A percentile compares a stretch with the other conserved stretches of the same genome.
phyloP scores from a whole-genome alignment of 2,329 filamentous ascomycete species.

The Cercospora janseana region DNA sequence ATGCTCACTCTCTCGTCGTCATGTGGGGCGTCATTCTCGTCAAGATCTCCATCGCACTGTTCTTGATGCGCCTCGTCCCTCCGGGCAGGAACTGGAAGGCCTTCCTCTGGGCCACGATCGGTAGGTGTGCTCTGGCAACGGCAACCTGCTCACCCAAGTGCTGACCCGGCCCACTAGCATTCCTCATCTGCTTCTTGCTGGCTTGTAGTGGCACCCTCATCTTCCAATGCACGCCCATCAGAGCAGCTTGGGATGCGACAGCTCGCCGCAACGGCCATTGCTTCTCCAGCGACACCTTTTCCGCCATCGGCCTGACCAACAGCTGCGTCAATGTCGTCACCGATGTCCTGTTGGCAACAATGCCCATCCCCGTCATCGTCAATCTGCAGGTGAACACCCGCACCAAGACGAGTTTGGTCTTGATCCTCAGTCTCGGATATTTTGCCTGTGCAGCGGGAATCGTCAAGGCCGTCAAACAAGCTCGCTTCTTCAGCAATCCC shows the following conservation, averaged over 20 bases:
- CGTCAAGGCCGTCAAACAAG: slow-evolving; percentile 44
- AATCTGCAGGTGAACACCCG: slow-evolving; percentile 45
- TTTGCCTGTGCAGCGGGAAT: slow-evolving; percentile 47
- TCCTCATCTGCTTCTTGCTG: slow-evolving; percentile 46
- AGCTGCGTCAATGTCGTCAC: slow-evolving; percentile 44
- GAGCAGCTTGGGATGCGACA: slow-evolving; percentile 46
- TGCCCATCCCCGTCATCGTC: slow-evolving; percentile 47
- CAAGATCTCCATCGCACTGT: slow-evolving; percentile 51
- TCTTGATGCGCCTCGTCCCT: slow-evolving; percentile 47
- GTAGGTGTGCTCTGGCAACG: slow-evolving; percentile 34
- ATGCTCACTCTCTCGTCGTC: slow-evolving; percentile 49
- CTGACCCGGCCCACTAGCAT: slow-evolving; percentile 36
- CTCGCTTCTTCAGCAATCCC: slow-evolving; percentile 35
- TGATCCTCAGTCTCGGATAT: slow-evolving; percentile 42
- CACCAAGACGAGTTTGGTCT: slow-evolving; percentile 42
- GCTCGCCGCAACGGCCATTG: slow-evolving; percentile 44
- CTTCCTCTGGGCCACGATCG: slow-evolving; percentile 45
- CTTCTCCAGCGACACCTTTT: slow-evolving; percentile 43
- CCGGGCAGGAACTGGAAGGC: slow-evolving; percentile 42
- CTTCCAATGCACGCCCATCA: slow-evolving; percentile 49
- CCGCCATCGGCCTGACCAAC: slow-evolving; percentile 49
- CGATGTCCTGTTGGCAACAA: slow-evolving; percentile 43
- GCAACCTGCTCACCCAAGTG: not conserved
- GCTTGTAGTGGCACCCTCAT: slow-evolving; percentile 48
- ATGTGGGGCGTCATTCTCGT: slow-evolving; percentile 47